Evolutionary conservation across 1,284 basidiomycete genomes (phyloP), one percentile per base, ranked within the genome.

Genomic region (Papiliotrema fonsecae): DNA sequence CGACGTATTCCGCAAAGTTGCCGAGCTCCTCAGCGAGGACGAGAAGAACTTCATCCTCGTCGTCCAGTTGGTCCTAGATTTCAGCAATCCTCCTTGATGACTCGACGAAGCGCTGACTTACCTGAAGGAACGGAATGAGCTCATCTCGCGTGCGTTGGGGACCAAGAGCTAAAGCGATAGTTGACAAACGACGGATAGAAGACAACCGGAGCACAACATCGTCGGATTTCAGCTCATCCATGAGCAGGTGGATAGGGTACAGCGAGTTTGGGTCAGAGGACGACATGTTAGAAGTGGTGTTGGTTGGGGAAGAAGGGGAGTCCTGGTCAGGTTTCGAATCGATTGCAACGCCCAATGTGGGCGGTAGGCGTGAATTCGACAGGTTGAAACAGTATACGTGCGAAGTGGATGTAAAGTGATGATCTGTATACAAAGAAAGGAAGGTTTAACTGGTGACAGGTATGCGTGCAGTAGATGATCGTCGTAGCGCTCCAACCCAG

Each of bases 1-100:
- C 96, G 45, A 98, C 82, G 72, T 97, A 98, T 63, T 98, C 89
- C 59, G 92, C 87, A 67, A 86, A 88, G 69, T 81, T 82, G 47
- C 94, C 96, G 21, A 99, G 78, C 74, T 98, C 96, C 65, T 97
- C 94, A 19, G 94, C 93, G 47, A 99, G 79, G 4, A 94, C 96
- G 34, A 99, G 81, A 32, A 99, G 78, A 26, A 99, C 94, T 71
- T 99, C 96, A 72, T 99, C 96, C 76, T 99, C 96, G 69, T 99
- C 96, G 74, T 99, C 96, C 61, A 98, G 84, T 31, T 92, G 96
- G 69, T 99, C 94, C 77, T 92, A 87, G 18, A n/a, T 13, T 25
- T 11, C 42, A 49, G 49, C 41, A 54, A 47, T 28, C 40, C 21
- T 7, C 32, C 32, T 34, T 6, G 16, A 42, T 30, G 19, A 34